Percentiles rank a stretch among this genome's conserved stretches.
Conservation (phyloP, 2,329 filamentous ascomycete genomes). For the Ophiostoma ulmi region DNA sequence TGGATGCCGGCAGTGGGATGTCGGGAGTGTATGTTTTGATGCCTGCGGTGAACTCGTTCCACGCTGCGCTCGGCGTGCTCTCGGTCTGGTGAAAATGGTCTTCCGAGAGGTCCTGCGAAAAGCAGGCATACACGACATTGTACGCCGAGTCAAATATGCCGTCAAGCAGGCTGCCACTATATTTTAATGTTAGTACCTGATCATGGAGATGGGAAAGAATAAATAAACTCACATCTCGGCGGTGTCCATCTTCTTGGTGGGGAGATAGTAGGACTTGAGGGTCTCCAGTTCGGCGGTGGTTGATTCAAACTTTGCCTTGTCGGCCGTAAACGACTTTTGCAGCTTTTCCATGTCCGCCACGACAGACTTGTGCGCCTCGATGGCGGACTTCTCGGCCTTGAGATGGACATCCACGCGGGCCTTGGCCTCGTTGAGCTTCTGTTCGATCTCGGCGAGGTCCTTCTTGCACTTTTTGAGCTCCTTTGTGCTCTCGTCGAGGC, state of each 20-base stretch:
- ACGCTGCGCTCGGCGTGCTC: neutral
- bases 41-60: neutral
- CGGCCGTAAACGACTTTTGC: neutral
- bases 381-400: neutral
- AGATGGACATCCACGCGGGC: neutral
- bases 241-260: neutral
- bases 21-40: neutral
- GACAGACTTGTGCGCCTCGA: neutral
- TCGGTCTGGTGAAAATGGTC: neutral
- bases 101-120: slow-evolving; percentile 6
- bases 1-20: slow-evolving; percentile 16
- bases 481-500: neutral
- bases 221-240: neutral
- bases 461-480: neutral
- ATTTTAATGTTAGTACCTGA: neutral
- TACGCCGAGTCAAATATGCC: slow-evolving; percentile 8
- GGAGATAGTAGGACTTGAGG: neutral
- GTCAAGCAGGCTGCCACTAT: neutral
- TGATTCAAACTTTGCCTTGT: neutral
- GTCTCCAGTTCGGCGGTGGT: neutral
- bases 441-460: neutral
- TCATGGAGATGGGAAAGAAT: neutral
- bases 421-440: neutral
- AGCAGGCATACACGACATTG: slow-evolving; percentile 7
- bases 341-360: neutral